phyloP scores from a whole-genome alignment of 2,329 filamentous ascomycete genomes.

The Septoria petroselini region DNA sequence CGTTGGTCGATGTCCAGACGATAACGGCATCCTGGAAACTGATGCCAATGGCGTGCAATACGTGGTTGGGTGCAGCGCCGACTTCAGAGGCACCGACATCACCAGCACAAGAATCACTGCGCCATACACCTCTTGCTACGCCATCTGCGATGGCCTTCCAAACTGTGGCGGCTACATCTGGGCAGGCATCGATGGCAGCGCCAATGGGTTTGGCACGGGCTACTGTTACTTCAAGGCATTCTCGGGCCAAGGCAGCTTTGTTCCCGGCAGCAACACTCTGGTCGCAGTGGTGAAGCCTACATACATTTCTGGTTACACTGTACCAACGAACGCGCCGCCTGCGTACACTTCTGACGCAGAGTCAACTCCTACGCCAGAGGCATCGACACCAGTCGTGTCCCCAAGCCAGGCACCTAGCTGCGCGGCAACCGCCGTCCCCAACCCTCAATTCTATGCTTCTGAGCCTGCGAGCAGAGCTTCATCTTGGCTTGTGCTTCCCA shows the following conservation, averaged over 20 bases:
- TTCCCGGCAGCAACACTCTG: background rate
- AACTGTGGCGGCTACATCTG: slow-evolving; percentile 12
- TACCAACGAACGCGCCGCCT: background rate
- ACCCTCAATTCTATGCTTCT: slow-evolving; percentile 14
- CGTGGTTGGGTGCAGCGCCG: slow-evolving; percentile 10
- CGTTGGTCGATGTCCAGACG: slow-evolving; percentile 1
- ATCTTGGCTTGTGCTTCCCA: slow-evolving; percentile 30
- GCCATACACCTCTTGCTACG: slow-evolving; percentile 8
- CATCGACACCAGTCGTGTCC: background rate
- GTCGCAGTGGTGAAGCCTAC: background rate
- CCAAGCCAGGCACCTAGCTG: background rate
- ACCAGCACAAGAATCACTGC: background rate
- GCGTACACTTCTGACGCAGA: background rate
- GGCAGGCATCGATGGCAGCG: slow-evolving; percentile 5
- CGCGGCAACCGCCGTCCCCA: slow-evolving; percentile 2
- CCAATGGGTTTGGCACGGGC: slow-evolving; percentile 10
- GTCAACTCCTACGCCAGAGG: background rate
- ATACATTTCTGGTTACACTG: background rate
- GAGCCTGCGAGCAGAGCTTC: slow-evolving; percentile 15
- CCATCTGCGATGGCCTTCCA: slow-evolving; percentile 1
- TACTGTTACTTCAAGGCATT: slow-evolving; percentile 15
- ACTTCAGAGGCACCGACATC: slow-evolving; percentile 5
- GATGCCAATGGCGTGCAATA: slow-evolving; percentile 9
- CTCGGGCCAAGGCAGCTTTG: background rate
- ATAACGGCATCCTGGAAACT: slow-evolving; percentile 2